Base-by-base conservation (phyloP, 1,139 yeast species). In the Trichomonascaceae sp. region DNA sequence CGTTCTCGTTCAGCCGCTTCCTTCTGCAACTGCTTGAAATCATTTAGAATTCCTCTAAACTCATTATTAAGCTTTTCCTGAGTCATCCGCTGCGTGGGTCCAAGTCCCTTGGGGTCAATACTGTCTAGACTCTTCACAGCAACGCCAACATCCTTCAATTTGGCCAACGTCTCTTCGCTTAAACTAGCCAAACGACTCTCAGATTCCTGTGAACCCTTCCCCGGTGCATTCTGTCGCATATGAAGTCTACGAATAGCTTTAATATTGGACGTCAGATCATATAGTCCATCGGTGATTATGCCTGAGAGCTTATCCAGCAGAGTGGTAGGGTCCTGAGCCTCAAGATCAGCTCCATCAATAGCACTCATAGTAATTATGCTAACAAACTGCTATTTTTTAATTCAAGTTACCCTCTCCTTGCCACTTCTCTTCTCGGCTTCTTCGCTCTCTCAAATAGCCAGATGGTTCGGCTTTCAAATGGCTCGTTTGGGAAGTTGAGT, bases 61-160 rank as follows among this genome's bases (percentile, higher is more conserved):
- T 80, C 82, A 36, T 70, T 69, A 24, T 68, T 66, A 10, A 80
- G 62, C 57, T 75, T 75, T 36, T 73, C 73, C 56, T 73, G 73
- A 4, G 74, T 71, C 57, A 74, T 71, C 51, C 55, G 51, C 51
- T 65, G 66, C 15, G 65, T 59, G 7, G 62, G 58, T 15, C 53
- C 53, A 44, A 64, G 55, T 49, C 41, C 38, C 17, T 48, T 52
- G 27, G 52, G 27, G 20, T 57, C 49, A 10, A 46, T 8, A 9
- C 54, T 24, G 45, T 58, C 62, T 20, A 65, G 48, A 12, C 55
- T 49, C 51, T 63, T 61, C 36, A 64, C 59, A 24, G 54, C 57
- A 13, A 54, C 50, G 3, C 65, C 64, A 2, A 61, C 55, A 1
- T 24, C 43, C 55, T 59, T 58, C 52, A 64, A 61, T 51, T 57